Base-by-base conservation (phyloP, 2,329 filamentous ascomycete species). In the Colletotrichum spaethianum region DNA sequence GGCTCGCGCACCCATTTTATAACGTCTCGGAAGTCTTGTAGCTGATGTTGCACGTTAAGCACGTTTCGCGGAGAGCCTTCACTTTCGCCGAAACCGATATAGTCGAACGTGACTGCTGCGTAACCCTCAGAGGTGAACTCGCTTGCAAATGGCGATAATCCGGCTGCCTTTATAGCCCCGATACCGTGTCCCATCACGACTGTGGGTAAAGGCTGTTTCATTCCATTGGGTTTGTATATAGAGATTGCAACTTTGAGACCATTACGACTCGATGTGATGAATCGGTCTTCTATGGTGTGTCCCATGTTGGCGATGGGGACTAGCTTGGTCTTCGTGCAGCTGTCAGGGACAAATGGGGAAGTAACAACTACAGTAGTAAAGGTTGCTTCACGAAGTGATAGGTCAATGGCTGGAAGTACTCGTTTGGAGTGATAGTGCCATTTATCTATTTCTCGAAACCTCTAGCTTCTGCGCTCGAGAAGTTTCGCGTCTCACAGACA, bases 131-230 rank as follows among this genome's bases (percentile, higher is more conserved):
- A 61, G 4, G 56, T 71, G 23, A 67, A 71, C 56, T 53, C 50
- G 48, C 63, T 50, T 9, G 68, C 63, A 18, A 67, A 71, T 7
- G 68, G 63, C 3, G 63, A 36, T 20, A 71, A 23, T 26, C 68
- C 68, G 16, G 68, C 68, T n/a, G 68, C 68, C 38, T 71, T 71
- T 48, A 67, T 71, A 23, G 68, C 68, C 11, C 64, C 63, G 33
- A 71, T 67, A 16, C 68, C 68, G 33, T 67, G 68, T 8, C 63
- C 68, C 68, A 71, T 71, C 9, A 71, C 68, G 14, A 71, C 31
- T 1, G 57, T 67, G 1, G 68, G 68, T 28, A 36, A 33, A 11
- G 63, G 50, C 0, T 18, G 63, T 4, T 56, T 56, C 3, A 56
- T 12, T 23, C 63, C 68, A 42, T 71, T 63, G n/a, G 68, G 63